These are phyloP conservation scores for Lepiota venenata DNA, from an alignment of 768 basidiomycete genomes.

Conservation along the genomic window DNA sequence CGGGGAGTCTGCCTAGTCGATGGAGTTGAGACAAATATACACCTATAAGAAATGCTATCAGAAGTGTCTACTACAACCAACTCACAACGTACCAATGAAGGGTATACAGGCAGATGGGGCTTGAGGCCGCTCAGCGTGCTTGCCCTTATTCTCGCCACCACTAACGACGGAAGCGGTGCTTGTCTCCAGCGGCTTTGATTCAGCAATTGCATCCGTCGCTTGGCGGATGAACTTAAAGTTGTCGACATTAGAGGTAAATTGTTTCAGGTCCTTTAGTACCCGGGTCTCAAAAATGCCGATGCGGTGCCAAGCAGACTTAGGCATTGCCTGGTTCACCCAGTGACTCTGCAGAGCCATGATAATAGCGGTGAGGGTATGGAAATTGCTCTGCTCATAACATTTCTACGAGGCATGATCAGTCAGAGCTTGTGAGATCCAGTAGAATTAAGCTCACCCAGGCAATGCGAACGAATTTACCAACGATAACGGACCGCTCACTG, in stretches of 20 bases:
- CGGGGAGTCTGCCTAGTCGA: slow-evolving; percentile 64
- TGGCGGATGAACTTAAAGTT: slow-evolving; percentile 77
- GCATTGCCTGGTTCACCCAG: slow-evolving; percentile 66
- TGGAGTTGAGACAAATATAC: slow-evolving; percentile 74
- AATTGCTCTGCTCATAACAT: slow-evolving; percentile 75
- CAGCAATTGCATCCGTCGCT: slow-evolving; percentile 58
- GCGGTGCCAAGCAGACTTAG: slow-evolving; percentile 56
- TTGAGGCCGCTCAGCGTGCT: slow-evolving; percentile 35
- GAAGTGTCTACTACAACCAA: not conserved
- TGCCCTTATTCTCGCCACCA: slow-evolving; percentile 35
- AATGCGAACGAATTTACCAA: slow-evolving; percentile 79
- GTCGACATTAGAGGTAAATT: slow-evolving; percentile 56
- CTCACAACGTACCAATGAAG: slow-evolving; percentile 61
- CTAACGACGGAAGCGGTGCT: slow-evolving; percentile 51
- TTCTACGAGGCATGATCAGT: slow-evolving; percentile 44
- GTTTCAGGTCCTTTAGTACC: slow-evolving; percentile 68
- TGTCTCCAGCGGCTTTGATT: slow-evolving; percentile 58
- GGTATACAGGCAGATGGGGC: slow-evolving; percentile 66
- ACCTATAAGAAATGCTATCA: slow-evolving; percentile 37
- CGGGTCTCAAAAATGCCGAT: slow-evolving; percentile 70
- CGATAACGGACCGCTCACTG: slow-evolving; percentile 57
- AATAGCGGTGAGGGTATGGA: slow-evolving; percentile 75
- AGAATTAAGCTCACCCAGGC: slow-evolving; percentile 62
- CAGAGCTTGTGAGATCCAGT: not conserved
- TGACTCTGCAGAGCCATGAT: slow-evolving; percentile 71